Base-by-base conservation (phyloP, 1,139 yeast genomes). In the Pichia sp. region DNA sequence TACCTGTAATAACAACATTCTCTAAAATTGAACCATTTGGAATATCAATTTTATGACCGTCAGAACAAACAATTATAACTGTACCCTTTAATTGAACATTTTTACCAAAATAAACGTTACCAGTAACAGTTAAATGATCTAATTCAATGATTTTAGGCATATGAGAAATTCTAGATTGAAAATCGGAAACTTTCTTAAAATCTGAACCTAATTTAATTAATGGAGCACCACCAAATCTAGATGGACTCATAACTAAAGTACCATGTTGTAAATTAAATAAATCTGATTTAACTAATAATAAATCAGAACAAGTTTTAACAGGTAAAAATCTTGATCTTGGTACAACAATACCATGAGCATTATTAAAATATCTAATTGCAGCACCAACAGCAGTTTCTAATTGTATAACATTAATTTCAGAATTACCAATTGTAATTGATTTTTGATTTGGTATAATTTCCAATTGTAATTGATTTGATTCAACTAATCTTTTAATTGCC, bases 361-460 rank as follows among this genome's bases (percentile, higher is more conserved):
- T 84, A 54, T 81, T 74, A 66, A 93, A 91, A 67, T 89, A 93
- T 67, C 95, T 85, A 62, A 91, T 91, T 41, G 98, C 97, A 33
- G 98, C 98, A 71, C 98, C 98, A 52, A 88, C 95, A 22, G 98
- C 98, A 40, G 98, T 91, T 71, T 91, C 98, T 60, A 91, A 78
- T 70, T 91, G 98, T 59, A 91, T 69, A 40, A 91, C 96, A 58
- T 83, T 81, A 55, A 84, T 73, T 49, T 88, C 96, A 41, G 73
- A 69, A 50, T 78, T 76, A 45, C 95, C 95, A 52, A 75, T 72
- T 43, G 79, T 72, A 60, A 91, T 81, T 40, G 93, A 69, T 70
- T 91, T 91, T 58, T 74, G 77, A 68, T 91, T 91, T 60, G 98
- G 98, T 65, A 91, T 91, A 62, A 91, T 91, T 68, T 91, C 98